Conservation (phyloP, 2,329 filamentous ascomycete species). For the Paracamarosporium sp. region DNA sequence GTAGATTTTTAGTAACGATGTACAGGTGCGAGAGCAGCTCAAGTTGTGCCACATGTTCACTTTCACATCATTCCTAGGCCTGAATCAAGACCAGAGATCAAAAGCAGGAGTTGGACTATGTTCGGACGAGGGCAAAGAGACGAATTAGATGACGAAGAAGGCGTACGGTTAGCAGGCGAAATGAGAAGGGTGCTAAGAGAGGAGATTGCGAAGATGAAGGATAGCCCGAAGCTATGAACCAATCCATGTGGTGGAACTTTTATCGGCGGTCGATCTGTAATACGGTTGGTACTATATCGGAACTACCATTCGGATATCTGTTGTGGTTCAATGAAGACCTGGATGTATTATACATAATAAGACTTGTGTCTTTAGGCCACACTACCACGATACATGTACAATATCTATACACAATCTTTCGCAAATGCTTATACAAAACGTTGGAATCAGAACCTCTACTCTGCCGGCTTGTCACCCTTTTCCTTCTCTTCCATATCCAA, state of each 20-base stretch:
- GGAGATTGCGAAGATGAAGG: constrained; percentile 40
- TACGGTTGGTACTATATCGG: too few species aligned
- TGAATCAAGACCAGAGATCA: constrained; percentile 57
- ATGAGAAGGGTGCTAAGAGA: constrained; percentile 49
- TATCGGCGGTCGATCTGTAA: too few species aligned
- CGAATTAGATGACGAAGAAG: constrained; percentile 80
- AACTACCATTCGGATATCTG: too few species aligned
- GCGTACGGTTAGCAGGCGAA: constrained; percentile 62
- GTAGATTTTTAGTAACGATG: neutral
- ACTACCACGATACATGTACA: constrained; percentile 18
- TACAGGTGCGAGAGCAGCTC: constrained; percentile 78
- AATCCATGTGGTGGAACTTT: neutral
- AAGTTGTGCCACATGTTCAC: constrained; percentile 92
- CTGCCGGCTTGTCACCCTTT: constrained; percentile 38
- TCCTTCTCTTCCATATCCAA: constrained; percentile 79
- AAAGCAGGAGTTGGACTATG: constrained; percentile 76
- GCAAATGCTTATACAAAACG: constrained; percentile 11
- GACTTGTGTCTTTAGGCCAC: neutral
- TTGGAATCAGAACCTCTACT: constrained; percentile 19
- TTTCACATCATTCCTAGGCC: constrained; percentile 93
- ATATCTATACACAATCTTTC: constrained; percentile 22
- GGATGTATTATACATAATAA: neutral
- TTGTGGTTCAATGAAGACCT: neutral
- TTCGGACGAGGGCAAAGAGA: constrained; percentile 76
- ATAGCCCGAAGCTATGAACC: constrained; percentile 8